A percentile compares a stretch with the other conserved stretches of the same genome.
Evolutionary conservation across 2,329 filamentous ascomycete species (phyloP).

Genomic region (Stachybotrys chartarum): DNA sequence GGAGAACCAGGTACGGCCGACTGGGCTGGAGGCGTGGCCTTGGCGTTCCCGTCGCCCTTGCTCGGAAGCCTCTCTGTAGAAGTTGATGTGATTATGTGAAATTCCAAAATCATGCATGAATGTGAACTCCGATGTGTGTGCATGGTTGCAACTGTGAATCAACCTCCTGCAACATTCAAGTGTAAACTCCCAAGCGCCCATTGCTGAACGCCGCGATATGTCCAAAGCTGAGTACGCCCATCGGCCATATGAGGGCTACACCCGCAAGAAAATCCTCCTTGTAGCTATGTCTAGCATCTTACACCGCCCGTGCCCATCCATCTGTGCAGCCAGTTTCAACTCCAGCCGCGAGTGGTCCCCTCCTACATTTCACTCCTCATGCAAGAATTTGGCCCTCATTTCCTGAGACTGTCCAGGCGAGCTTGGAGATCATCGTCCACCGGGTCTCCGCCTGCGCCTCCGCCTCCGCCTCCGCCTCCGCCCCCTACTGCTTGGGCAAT

Average conservation of each 20-base stretch:
- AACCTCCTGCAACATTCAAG: not conserved
- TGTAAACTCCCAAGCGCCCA: not conserved
- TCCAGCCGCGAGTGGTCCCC: not conserved
- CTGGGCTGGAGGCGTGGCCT: too few species aligned
- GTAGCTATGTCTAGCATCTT: too few species aligned
- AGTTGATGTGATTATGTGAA: too few species aligned
- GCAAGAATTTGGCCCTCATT: slow-evolving; percentile 23
- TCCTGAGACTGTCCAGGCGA: slow-evolving; percentile 77
- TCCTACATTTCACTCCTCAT: not conserved
- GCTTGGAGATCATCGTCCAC: slow-evolving; percentile 94
- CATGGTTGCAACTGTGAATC: not conserved
- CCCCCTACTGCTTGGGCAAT: slow-evolving; percentile 80
- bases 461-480: slow-evolving; percentile 44
- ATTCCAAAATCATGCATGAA: not conserved
- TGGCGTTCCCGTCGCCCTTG: too few species aligned
- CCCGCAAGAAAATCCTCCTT: too few species aligned
- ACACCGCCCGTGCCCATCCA: too few species aligned
- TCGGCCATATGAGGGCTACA: not conserved
- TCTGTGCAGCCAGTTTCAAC: too few species aligned
- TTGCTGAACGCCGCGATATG: not conserved
- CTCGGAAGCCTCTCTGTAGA: too few species aligned
- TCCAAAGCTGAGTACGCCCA: not conserved
- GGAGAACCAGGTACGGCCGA: too few species aligned
- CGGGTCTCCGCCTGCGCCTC: slow-evolving; percentile 39
- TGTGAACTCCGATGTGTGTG: not conserved